Evolutionary conservation across 768 basidiomycete species (phyloP), one percentile per base, ranked within the genome.

Genomic region (Mycena alexandri): DNA sequence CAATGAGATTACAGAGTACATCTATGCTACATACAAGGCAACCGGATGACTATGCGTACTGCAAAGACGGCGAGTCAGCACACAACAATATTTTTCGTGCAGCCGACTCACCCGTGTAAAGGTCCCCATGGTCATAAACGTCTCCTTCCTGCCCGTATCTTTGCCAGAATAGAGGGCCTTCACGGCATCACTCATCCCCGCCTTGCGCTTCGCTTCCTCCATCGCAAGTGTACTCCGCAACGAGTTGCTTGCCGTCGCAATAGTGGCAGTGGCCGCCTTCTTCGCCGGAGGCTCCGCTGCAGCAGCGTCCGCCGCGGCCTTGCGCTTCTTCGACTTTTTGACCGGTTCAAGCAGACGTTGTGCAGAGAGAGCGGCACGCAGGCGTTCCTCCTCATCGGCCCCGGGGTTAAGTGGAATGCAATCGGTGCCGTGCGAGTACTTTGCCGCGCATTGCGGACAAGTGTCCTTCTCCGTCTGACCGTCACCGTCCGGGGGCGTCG

Each of bases 81-180:
- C 2, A 48, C 11, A 12, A 17, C 22, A 59, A 34, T 17, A 41
- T 13, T 1, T 2, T 21, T 21, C 1, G 3, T 8, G n/a, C 0
- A n/a, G 29, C 38, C 17, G 46, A 70, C 95, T 78, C 75, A 95
- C 95, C 80, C 95, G 87, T 11, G 93, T 96, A 72, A 96, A 98
- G 14, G 95, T 97, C 19, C 90, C 89, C 86, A 91, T 93, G 1
- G 95, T 96, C 86, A 94, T 94, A 72, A 95, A 96, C 8, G 93
- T 95, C 80, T 93, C 92, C 75, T 95, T 94, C 75, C 82, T 84
- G 69, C 82, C 81, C 56, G 84, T 79, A 17, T 82, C 84, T 22
- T 87, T 85, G 63, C 89, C 87, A 46, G 79, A 85, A 75, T 96
- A 98, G 71, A 98, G 75, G 41, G 90, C 91, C 80, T 91, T 93